phyloP scores from a whole-genome alignment of 805 yeast species.

The Tetrapisispora phaffii region DNA sequence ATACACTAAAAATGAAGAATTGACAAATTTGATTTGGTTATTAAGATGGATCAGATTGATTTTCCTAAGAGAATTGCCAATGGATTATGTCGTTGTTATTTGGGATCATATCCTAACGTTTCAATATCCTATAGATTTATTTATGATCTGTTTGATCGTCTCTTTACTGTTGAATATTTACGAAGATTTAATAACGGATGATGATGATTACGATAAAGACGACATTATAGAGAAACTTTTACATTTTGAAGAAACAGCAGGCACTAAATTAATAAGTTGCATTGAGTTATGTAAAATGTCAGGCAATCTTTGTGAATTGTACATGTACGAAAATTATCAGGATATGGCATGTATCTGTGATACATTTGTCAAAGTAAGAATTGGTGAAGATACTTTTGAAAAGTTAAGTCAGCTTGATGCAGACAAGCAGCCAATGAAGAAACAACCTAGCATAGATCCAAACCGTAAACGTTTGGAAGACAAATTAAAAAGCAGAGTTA shows the following conservation, averaged over 20 bases:
- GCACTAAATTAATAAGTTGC: conserved; percentile 9
- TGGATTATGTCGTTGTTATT: conserved; percentile 14
- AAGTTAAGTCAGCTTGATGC: neutral
- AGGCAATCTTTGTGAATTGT: conserved; percentile 22
- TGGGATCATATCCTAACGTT: conserved; percentile 28
- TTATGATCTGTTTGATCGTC: conserved; percentile 19
- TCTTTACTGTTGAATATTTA: conserved; percentile 15
- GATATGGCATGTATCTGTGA: conserved; percentile 18
- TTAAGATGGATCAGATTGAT: conserved; percentile 27
- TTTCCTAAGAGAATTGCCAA: conserved; percentile 24
- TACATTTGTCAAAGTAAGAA: conserved; percentile 14
- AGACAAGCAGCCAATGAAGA: neutral
- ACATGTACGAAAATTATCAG: conserved; percentile 12
- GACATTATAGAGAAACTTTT: conserved; percentile 24
- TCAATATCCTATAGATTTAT: conserved; percentile 15
- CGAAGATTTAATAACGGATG: conserved; percentile 10
- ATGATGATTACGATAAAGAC: conserved; percentile 17
- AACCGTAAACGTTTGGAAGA: conserved; percentile 21
- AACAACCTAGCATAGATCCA: conserved; percentile 11
- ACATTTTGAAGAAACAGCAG: conserved; percentile 8
- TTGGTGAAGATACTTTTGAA: conserved; percentile 8
- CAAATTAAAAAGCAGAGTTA: conserved; percentile 19
- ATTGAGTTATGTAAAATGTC: conserved; percentile 20
- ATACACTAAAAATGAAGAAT: conserved; percentile 5
- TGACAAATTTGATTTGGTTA: conserved; percentile 24